These are phyloP conservation scores for Agaricus blazei DNA, from an alignment of 768 basidiomycete species.

Conservation along the genomic window DNA sequence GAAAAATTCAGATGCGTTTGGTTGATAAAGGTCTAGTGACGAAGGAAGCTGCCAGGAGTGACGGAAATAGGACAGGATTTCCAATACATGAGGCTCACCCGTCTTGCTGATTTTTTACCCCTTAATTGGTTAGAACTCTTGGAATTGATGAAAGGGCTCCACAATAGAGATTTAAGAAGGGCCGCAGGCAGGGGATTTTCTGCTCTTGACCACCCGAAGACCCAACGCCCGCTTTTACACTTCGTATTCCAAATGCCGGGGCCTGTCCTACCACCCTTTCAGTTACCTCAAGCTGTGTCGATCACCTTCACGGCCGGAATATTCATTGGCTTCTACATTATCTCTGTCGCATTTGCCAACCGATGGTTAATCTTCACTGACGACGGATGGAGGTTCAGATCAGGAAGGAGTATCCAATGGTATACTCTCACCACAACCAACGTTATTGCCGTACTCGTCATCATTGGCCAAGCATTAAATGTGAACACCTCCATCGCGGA, in stretches of 20 bases:
- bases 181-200: no score
- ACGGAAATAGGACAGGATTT: no score
- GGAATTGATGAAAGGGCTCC: no score
- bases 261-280: background rate
- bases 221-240: no score
- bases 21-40: no score
- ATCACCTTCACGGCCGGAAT: background rate
- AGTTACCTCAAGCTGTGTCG: background rate
- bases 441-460: background rate
- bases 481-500: background rate
- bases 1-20: no score
- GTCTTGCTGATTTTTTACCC: no score
- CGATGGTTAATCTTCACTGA: constrained; percentile 6
- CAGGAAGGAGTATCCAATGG: background rate
- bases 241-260: background rate
- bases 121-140: no score
- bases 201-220: no score
- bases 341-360: background rate
- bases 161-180: no score
- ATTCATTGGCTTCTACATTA: background rate
- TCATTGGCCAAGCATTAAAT: background rate
- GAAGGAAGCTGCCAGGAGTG: no score
- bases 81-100: no score
- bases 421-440: background rate
- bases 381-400: constrained; percentile 6